A percentile compares a stretch with the other conserved stretches of the same genome.
These are phyloP conservation scores for Chlorella ohadii DNA, from an alignment of 139 green algal genomes.

Conservation along the genomic window DNA sequence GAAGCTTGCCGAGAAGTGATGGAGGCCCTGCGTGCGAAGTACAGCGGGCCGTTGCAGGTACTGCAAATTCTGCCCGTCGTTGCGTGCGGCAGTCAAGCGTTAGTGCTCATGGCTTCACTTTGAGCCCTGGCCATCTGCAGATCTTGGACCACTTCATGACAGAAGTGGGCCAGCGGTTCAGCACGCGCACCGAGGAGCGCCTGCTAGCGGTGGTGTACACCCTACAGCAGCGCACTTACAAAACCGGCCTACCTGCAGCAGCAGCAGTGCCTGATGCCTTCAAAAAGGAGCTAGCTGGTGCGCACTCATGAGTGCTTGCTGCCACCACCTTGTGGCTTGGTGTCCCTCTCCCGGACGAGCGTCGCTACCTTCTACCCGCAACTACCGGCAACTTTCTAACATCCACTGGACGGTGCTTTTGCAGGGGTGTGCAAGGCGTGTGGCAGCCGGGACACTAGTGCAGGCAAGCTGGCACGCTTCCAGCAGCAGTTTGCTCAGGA, in stretches of 20 bases:
- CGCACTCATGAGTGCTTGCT: neutral
- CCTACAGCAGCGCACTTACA: constrained; percentile 94
- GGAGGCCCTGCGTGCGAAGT: constrained; percentile 70
- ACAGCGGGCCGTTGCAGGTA: constrained; percentile 37
- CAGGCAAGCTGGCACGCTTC: constrained; percentile 56
- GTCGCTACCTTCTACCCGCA: no score
- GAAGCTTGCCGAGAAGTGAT: constrained; percentile 73
- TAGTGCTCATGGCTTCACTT: no score
- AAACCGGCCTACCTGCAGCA: constrained; percentile 63
- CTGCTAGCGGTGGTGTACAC: constrained; percentile 94
- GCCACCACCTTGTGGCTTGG: no score
- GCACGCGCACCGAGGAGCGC: constrained; percentile 89
- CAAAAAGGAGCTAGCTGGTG: constrained; percentile 73
- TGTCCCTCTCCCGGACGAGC: no score
- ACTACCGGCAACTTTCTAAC: no score
- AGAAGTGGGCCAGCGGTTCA: constrained; percentile 73
- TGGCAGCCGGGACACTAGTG: constrained; percentile 29
- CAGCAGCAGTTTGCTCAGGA: constrained; percentile 90
- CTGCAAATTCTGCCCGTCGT: neutral
- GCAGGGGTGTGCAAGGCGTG: constrained; percentile 84
- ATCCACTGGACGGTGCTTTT: no score
- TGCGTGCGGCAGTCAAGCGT: no score
- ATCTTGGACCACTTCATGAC: constrained; percentile 53
- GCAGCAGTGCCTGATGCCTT: constrained; percentile 80
- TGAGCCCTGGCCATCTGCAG: no score